Conservation (phyloP, 148 eudicot genomes). For the Nepenthes gracilis region DNA sequence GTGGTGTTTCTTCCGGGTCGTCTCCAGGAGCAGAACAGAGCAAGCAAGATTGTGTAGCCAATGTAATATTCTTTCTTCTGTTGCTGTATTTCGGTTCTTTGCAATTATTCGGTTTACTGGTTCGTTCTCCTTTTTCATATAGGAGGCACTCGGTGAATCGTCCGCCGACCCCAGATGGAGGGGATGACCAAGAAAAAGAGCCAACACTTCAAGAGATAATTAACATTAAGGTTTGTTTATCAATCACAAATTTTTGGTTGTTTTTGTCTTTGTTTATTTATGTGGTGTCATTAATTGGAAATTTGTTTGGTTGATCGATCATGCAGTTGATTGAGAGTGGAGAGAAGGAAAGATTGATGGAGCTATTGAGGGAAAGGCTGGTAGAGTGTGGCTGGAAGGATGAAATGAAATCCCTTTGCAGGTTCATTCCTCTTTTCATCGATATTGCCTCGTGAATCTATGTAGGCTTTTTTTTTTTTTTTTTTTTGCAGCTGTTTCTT, state of each 20-base stretch:
- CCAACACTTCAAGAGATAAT: constrained; percentile 55
- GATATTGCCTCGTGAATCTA: neutral
- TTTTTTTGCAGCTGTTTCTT: too few species aligned
- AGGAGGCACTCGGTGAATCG: constrained; percentile 80
- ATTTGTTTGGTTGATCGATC: neutral
- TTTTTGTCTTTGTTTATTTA: neutral
- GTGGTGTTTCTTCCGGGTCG: too few species aligned
- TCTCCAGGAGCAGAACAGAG: too few species aligned
- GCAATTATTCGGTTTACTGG: too few species aligned
- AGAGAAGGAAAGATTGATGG: constrained; percentile 63
- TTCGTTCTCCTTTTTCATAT: too few species aligned
- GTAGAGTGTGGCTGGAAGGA: constrained; percentile 58
- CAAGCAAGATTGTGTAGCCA: too few species aligned
- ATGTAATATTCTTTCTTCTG: too few species aligned
- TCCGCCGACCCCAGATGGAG: constrained; percentile 69
- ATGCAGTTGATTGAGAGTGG: constrained; percentile 59
- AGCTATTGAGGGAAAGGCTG: constrained; percentile 60
- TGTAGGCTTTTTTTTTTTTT: too few species aligned
- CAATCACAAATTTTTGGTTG: neutral
- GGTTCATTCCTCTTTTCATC: constrained; percentile 9
- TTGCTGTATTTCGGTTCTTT: too few species aligned
- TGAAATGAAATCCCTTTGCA: constrained; percentile 37
- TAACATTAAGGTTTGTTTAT: constrained; percentile 36
- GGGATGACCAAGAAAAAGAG: constrained; percentile 44
- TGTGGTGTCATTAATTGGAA: neutral